Evolutionary conservation across 805 yeast species (phyloP).

Genomic region (Kluyveromyces wickerhamii): DNA sequence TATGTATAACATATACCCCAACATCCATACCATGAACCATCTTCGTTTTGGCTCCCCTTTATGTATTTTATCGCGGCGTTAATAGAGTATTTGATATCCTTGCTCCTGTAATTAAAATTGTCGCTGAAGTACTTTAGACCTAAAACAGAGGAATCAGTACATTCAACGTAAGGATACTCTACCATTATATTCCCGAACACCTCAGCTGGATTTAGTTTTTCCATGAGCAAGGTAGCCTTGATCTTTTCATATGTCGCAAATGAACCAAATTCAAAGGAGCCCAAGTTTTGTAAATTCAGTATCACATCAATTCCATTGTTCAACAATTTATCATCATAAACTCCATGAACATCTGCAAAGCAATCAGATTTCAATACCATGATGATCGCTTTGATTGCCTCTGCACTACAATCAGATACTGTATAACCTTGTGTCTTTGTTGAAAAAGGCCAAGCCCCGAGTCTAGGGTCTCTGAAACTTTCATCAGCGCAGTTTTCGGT

Average conservation of each 20-base stretch:
- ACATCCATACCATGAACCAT: constrained; percentile 97
- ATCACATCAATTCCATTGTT: constrained; percentile 70
- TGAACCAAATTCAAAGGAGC: constrained; percentile 76
- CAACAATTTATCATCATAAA: constrained; percentile 47
- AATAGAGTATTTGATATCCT: constrained; percentile 63
- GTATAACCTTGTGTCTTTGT: constrained; percentile 95
- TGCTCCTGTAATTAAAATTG: constrained; percentile 54
- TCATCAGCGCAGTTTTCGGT: constrained; percentile 69
- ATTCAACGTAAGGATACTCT: constrained; percentile 96
- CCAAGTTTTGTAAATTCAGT: constrained; percentile 68
- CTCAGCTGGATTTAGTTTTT: constrained; percentile 87
- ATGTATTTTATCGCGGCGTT: constrained; percentile 68
- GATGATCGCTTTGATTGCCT: constrained; percentile 83
- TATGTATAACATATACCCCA: constrained; percentile 98
- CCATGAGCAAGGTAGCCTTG: constrained; percentile 71
- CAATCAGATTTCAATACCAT: constrained; percentile 71
- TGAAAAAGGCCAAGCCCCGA: constrained; percentile 94
- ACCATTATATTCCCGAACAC: constrained; percentile 98
- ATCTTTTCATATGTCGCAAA: constrained; percentile 87
- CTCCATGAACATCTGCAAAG: constrained; percentile 40
- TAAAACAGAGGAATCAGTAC: constrained; percentile 90
- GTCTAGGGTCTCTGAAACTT: constrained; percentile 72
- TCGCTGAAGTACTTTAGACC: constrained; percentile 76
- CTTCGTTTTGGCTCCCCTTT: constrained; percentile 53
- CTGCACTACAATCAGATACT: constrained; percentile 96